These are phyloP conservation scores for Arthrobotrys sinensis DNA, from an alignment of 2,329 filamentous ascomycete species.

Conservation along the genomic window DNA sequence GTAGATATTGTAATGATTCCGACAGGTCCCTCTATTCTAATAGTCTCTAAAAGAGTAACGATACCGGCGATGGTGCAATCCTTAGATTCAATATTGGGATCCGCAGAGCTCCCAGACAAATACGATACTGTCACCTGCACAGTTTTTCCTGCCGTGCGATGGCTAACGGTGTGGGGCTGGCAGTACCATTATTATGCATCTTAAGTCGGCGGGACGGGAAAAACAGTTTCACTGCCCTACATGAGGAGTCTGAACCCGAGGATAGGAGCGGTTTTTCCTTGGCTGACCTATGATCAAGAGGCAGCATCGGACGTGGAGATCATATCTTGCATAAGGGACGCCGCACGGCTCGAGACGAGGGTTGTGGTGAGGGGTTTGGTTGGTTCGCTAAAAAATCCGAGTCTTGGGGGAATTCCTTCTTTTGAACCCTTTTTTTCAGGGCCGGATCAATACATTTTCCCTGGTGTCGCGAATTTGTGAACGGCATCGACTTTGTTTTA, in stretches of 20 bases:
- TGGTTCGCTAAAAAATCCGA: conserved; percentile 38
- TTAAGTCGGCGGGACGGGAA: conserved; percentile 43
- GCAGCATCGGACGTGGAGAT: neutral
- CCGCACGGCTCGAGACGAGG: conserved; percentile 40
- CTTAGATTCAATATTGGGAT: conserved; percentile 26
- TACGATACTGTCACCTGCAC: conserved; percentile 46
- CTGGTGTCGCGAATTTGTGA: too few species aligned
- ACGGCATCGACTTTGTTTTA: too few species aligned
- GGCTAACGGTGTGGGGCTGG: conserved; percentile 28
- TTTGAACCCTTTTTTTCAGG: neutral
- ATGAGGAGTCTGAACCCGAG: neutral
- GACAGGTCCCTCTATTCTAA: too few species aligned
- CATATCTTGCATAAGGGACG: conserved; percentile 29
- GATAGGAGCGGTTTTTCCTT: neutral
- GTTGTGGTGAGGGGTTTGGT: conserved; percentile 18
- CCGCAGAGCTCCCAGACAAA: conserved; percentile 47
- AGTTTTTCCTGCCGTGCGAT: conserved; percentile 21
- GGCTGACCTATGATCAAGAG: too few species aligned
- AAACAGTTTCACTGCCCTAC: neutral
- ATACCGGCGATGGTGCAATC: conserved; percentile 14
- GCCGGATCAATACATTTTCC: too few species aligned
- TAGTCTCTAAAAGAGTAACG: neutral
- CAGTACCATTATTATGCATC: conserved; percentile 9
- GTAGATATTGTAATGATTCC: too few species aligned
- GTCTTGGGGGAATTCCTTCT: neutral